phyloP scores from a whole-genome alignment of 768 basidiomycete genomes.

The Calocera viscosa region DNA sequence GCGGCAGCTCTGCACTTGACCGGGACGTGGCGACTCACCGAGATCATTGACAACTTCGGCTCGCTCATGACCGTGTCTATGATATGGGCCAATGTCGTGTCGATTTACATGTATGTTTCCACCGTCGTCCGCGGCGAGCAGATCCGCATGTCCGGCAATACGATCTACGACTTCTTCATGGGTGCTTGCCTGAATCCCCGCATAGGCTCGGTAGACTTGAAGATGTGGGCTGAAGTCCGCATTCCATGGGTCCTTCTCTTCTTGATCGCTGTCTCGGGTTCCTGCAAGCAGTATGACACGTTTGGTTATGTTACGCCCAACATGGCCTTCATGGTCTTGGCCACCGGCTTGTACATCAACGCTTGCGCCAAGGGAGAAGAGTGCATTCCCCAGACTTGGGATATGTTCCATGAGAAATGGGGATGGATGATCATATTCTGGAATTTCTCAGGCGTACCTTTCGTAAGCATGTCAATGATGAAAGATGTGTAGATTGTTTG shows the following conservation, averaged over 20 bases:
- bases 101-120: constrained; percentile 67
- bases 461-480: constrained; percentile 29
- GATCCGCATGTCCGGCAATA: constrained; percentile 88
- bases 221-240: constrained; percentile 97
- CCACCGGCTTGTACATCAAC: constrained; percentile 92
- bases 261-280: constrained; percentile 81
- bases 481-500: not conserved
- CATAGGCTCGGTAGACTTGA: constrained; percentile 80
- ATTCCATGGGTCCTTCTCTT: constrained; percentile 96
- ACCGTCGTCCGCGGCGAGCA: constrained; percentile 65
- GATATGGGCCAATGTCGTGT: constrained; percentile 76
- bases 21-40: constrained; percentile 76
- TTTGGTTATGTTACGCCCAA: constrained; percentile 94
- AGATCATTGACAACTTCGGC: constrained; percentile 93
- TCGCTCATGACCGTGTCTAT: constrained; percentile 91
- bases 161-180: constrained; percentile 95
- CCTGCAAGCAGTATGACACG: constrained; percentile 87
- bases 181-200: constrained; percentile 90
- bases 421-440: constrained; percentile 98
- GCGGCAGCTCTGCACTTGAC: constrained; percentile 64
- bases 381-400: constrained; percentile 95
- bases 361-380: constrained; percentile 93
- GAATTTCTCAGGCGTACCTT: constrained; percentile 89
- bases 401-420: constrained; percentile 99
- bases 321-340: constrained; percentile 91